Percentiles rank a stretch among this genome's conserved stretches.
Conservation (phyloP, 2,329 filamentous ascomycete genomes). For the Trichoderma brevicompactum region DNA sequence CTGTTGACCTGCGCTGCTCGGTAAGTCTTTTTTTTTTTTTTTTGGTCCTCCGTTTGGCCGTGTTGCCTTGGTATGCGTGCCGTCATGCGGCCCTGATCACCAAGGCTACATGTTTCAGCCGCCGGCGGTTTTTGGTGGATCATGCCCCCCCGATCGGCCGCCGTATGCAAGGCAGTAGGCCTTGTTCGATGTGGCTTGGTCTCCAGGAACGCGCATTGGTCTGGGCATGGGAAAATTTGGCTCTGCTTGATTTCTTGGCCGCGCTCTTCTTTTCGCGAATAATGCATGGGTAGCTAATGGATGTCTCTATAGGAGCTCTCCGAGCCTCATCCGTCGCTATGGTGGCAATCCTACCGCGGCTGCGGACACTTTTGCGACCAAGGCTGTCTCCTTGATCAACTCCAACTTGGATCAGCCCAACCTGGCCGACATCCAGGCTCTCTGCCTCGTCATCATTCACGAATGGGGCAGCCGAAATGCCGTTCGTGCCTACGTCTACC, state of each 20-base stretch:
- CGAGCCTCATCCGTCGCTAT: conserved; percentile 60
- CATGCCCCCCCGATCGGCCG: conserved; percentile 9
- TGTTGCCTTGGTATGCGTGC: conserved; percentile 25
- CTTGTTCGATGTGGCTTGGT: neutral
- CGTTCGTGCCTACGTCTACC: conserved; percentile 65
- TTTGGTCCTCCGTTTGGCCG: conserved; percentile 34
- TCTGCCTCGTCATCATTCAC: conserved; percentile 65
- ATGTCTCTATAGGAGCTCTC: conserved; percentile 54
- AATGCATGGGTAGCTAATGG: neutral
- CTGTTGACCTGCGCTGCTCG: conserved; percentile 61
- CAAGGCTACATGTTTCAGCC: conserved; percentile 1
- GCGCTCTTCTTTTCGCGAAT: no score
- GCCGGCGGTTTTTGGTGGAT: conserved; percentile 12
- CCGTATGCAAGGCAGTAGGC: neutral
- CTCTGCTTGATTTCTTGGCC: neutral
- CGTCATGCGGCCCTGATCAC: neutral
- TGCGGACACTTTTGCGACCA: conserved; percentile 63
- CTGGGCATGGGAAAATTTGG: neutral
- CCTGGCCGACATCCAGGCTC: conserved; percentile 64
- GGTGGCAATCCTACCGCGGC: conserved; percentile 61
- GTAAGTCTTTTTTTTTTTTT: conserved; percentile 47
- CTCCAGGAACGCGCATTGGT: neutral
- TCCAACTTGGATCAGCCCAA: conserved; percentile 62
- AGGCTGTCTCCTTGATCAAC: conserved; percentile 61
- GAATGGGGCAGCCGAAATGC: conserved; percentile 67